These are phyloP conservation scores for Elaeagnus macrophylla DNA, from an alignment of 306 rosid genomes.

Conservation along the genomic window DNA sequence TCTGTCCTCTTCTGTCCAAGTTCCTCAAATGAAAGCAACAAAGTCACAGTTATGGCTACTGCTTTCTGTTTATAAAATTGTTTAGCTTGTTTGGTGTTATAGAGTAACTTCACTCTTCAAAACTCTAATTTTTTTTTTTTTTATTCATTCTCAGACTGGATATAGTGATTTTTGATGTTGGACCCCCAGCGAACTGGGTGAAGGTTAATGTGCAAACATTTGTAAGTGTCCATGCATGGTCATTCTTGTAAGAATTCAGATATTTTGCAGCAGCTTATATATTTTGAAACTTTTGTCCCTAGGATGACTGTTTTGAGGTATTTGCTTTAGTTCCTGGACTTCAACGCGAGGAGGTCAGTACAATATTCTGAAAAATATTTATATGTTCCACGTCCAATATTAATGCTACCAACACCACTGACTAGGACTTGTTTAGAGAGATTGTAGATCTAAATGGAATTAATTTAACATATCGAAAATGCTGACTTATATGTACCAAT, in stretches of 20 bases:
- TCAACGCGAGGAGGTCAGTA: slow-evolving; percentile 63
- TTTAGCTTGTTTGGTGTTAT: not conserved
- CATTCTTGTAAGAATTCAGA: too few species aligned
- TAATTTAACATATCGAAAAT: too few species aligned
- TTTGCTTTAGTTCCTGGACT: slow-evolving; percentile 77
- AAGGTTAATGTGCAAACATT: slow-evolving; percentile 67
- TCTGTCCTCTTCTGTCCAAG: slow-evolving; percentile 38
- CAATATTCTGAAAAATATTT: slow-evolving; percentile 2
- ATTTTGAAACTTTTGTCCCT: not conserved
- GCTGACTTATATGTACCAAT: too few species aligned
- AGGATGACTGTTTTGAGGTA: slow-evolving; percentile 68
- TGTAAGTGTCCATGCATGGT: slow-evolving; percentile 30
- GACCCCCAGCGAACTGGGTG: slow-evolving; percentile 79
- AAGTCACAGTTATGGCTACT: slow-evolving; percentile 51
- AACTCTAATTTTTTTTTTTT: not conserved
- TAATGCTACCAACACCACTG: too few species aligned
- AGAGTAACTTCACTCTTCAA: not conserved
- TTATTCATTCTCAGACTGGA: slow-evolving; percentile 35
- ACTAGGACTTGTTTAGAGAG: too few species aligned
- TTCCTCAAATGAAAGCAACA: slow-evolving; percentile 46
- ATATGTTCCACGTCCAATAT: not conserved
- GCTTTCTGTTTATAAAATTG: not conserved
- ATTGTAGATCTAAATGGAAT: too few species aligned
- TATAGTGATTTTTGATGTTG: slow-evolving; percentile 47
- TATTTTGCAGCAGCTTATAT: too few species aligned